Percentiles rank a stretch among this genome's conserved stretches.
These are phyloP conservation scores for Cytospora mali DNA, from an alignment of 2,329 filamentous ascomycete species.

Conservation along the genomic window DNA sequence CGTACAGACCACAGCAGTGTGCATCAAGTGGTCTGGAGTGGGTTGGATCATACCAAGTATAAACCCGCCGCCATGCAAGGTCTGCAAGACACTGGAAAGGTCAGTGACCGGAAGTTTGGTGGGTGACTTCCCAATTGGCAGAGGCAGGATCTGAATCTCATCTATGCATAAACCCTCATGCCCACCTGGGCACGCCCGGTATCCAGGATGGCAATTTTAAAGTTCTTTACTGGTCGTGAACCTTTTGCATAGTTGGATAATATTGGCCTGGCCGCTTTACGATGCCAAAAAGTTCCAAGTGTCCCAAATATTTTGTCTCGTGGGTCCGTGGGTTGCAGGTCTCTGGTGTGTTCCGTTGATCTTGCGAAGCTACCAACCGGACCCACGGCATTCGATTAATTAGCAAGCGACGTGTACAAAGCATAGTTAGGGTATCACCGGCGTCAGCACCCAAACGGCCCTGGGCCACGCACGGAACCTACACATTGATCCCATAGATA, in stretches of 20 bases:
- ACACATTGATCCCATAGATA: too few relatives aligned
- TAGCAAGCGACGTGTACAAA: neutral
- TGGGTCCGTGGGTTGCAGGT: neutral
- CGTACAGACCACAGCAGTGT: neutral
- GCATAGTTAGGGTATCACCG: too few relatives aligned
- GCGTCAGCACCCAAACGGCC: too few relatives aligned
- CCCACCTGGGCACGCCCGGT: neutral
- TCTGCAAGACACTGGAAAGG: neutral
- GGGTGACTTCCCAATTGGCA: too few relatives aligned
- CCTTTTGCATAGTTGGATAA: neutral
- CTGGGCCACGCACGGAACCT: too few relatives aligned
- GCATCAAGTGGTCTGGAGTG: neutral
- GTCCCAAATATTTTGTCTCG: constrained; percentile 2
- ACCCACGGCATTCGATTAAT: neutral
- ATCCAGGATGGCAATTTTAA: constrained; percentile 9
- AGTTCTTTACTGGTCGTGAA: neutral
- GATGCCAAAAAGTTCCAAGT: neutral
- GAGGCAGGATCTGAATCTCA: neutral
- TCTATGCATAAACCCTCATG: neutral
- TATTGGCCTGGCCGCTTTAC: neutral
- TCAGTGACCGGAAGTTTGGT: neutral
- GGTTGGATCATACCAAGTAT: neutral
- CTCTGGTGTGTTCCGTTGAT: neutral
- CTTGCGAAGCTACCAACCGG: neutral
- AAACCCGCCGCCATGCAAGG: neutral